Conservation (phyloP, 768 basidiomycete species). For the Tremella yokohamensis region DNA sequence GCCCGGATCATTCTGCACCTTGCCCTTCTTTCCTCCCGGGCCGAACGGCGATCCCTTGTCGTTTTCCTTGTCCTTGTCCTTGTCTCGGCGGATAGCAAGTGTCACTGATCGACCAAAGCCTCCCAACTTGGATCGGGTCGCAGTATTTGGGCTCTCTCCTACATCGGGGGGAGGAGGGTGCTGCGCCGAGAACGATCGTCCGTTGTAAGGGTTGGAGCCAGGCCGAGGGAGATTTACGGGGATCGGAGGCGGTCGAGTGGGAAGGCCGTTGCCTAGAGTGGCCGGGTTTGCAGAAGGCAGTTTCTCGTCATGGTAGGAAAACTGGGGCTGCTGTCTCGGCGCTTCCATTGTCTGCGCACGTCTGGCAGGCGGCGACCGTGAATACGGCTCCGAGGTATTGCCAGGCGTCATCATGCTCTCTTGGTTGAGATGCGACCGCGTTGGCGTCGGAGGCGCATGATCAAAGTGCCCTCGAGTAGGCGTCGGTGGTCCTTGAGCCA, state of each 20-base stretch:
- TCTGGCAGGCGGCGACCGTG: too few relatives aligned
- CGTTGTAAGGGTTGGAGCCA: constrained; percentile 2
- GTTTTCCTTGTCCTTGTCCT: constrained; percentile 22
- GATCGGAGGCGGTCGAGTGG: constrained; percentile 11
- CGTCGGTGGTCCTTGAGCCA: neutral
- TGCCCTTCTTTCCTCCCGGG: constrained; percentile 12
- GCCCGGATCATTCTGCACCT: constrained; percentile 34
- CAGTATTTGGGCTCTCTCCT: neutral
- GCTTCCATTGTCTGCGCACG: too few relatives aligned
- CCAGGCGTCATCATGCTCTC: too few relatives aligned
- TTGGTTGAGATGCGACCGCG: too few relatives aligned
- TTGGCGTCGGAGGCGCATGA: too few relatives aligned
- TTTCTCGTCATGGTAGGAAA: too few relatives aligned
- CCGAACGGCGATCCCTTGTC: constrained; percentile 2
- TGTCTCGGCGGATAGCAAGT: constrained; percentile 13
- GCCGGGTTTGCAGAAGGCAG: too few relatives aligned
- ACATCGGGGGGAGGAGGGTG: neutral
- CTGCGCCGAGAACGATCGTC: neutral
- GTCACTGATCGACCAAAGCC: constrained; percentile 31
- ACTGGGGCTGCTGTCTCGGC: too few relatives aligned
- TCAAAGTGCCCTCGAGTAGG: constrained; percentile 5
- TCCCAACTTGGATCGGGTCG: constrained; percentile 23
- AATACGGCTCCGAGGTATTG: too few relatives aligned
- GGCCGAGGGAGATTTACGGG: constrained; percentile 13
- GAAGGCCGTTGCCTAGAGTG: neutral